Conservation (phyloP, 2,329 filamentous ascomycete genomes). For the Penicillium brevicompactum region DNA sequence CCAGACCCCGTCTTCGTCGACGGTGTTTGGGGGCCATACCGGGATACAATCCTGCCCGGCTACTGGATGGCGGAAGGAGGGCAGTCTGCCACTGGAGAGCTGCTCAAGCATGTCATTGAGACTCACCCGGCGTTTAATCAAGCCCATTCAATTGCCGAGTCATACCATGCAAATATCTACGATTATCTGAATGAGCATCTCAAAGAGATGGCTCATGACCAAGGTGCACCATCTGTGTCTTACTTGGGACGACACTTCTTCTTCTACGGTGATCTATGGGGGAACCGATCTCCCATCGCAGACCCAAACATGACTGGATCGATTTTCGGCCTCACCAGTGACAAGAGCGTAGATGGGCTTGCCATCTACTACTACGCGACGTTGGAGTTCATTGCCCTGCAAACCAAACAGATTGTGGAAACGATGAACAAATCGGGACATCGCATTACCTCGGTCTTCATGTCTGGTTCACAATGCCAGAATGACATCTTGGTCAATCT, state of each 20-base stretch:
- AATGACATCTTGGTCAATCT: constrained; percentile 90
- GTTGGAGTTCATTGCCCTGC: constrained; percentile 95
- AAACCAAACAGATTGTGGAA: constrained; percentile 91
- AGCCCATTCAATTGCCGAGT: constrained; percentile 75
- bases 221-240: constrained; percentile 72
- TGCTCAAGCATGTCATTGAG: constrained; percentile 91
- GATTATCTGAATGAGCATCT: constrained; percentile 92
- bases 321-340: constrained; percentile 79
- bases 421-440: constrained; percentile 92
- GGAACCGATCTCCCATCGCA: constrained; percentile 88
- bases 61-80: constrained; percentile 98
- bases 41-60: constrained; percentile 85
- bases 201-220: constrained; percentile 69
- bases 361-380: constrained; percentile 89
- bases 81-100: constrained; percentile 92
- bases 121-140: constrained; percentile 89
- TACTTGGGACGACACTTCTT: constrained; percentile 93
- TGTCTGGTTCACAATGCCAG: constrained; percentile 97
- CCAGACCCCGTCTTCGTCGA: constrained; percentile 89
- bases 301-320: constrained; percentile 89
- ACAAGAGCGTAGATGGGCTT: constrained; percentile 80
- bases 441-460: constrained; percentile 89
- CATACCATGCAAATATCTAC: constrained; percentile 86
- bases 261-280: constrained; percentile 96
- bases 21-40: constrained; percentile 96